Evolutionary conservation across 2,329 filamentous ascomycete species (phyloP).

Genomic region (Endocalyx cinctus): DNA sequence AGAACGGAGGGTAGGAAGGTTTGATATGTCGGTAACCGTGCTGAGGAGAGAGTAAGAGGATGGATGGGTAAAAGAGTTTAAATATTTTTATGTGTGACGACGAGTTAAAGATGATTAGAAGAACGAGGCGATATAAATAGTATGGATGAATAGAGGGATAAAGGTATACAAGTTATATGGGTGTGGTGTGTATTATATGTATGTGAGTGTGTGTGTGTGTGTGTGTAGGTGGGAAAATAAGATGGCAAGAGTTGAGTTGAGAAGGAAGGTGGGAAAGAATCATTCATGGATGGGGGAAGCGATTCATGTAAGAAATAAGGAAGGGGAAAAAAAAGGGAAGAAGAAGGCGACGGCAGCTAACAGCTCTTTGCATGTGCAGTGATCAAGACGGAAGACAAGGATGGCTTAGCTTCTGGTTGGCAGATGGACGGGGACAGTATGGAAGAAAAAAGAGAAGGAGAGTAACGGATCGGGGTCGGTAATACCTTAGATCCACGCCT

Average conservation of each 20-base stretch:
- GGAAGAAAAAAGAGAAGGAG: no score
- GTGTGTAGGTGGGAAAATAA: no score
- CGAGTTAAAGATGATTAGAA: constrained; percentile 4
- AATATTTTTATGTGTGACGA: constrained; percentile 6
- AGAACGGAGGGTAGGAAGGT: no score
- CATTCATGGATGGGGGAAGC: background rate
- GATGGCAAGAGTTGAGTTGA: constrained; percentile 5
- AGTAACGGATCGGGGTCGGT: no score
- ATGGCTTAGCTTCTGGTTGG: constrained; percentile 18
- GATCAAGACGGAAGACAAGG: constrained; percentile 17
- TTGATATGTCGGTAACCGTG: no score
- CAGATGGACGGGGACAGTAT: constrained; percentile 13
- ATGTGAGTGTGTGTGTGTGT: background rate
- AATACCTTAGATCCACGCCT: no score
- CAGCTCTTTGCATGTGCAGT: constrained; percentile 2
- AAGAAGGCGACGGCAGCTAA: constrained; percentile 5
- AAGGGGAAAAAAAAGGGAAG: constrained; percentile 17
- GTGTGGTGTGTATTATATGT: constrained; percentile 2
- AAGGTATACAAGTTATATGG: constrained; percentile 7
- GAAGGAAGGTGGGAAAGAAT: constrained; percentile 8
- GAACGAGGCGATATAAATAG: constrained; percentile 13
- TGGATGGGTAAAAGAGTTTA: constrained; percentile 3
- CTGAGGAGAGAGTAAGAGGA: no score
- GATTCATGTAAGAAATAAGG: constrained; percentile 17
- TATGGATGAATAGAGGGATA: constrained; percentile 13